phyloP scores from a whole-genome alignment of 805 yeast genomes.

The Ogataea degrootiae region DNA sequence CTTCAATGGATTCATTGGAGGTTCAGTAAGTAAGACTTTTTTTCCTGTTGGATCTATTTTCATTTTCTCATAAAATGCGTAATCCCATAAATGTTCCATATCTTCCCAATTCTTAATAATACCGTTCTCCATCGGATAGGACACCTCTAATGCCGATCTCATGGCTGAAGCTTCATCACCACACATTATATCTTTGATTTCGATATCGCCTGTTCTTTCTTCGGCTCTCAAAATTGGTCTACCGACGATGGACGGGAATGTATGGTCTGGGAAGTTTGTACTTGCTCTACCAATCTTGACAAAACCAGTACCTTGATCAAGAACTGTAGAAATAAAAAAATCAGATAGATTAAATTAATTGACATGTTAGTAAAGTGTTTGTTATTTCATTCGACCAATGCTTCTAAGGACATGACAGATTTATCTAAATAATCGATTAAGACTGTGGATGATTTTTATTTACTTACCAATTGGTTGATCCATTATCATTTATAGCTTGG shows the following conservation, averaged over 20 bases:
- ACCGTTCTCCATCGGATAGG: slow-evolving; percentile 99
- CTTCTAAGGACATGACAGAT: too few relatives aligned
- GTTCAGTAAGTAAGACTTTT: slow-evolving; percentile 89
- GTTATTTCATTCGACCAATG: too few relatives aligned
- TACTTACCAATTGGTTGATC: slow-evolving; percentile 29
- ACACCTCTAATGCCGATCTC: slow-evolving; percentile 82
- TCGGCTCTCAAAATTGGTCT: slow-evolving; percentile 96
- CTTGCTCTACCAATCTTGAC: slow-evolving; percentile 97
- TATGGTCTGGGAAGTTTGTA: slow-evolving; percentile 92
- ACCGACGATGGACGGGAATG: slow-evolving; percentile 96
- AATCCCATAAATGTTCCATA: slow-evolving; percentile 98
- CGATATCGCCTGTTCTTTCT: slow-evolving; percentile 73
- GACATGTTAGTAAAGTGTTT: neutral
- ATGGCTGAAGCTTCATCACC: slow-evolving; percentile 93
- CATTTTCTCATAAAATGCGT: slow-evolving; percentile 90
- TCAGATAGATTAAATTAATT: neutral
- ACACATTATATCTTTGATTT: slow-evolving; percentile 94
- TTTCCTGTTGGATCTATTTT: slow-evolving; percentile 67
- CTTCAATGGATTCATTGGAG: slow-evolving; percentile 93
- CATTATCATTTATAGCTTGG: slow-evolving; percentile 12
- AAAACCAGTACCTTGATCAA: slow-evolving; percentile 99
- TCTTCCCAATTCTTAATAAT: slow-evolving; percentile 97
- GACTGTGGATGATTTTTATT: neutral
- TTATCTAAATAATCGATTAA: neutral
- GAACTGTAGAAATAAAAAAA: slow-evolving; percentile 44